These are phyloP conservation scores for Tausonia pullulans DNA, from an alignment of 1,284 basidiomycete species.

Conservation along the genomic window DNA sequence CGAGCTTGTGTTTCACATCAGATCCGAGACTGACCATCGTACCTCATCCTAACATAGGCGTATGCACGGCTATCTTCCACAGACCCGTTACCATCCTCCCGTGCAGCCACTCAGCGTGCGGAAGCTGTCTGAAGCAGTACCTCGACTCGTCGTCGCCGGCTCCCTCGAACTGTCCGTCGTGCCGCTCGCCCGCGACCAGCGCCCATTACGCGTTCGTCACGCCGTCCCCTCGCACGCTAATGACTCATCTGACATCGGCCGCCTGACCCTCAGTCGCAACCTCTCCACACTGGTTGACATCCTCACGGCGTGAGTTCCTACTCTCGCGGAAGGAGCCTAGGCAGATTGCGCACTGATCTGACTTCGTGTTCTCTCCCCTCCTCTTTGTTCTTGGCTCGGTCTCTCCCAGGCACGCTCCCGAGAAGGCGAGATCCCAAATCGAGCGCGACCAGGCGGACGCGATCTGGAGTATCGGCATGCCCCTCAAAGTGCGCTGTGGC, in stretches of 20 bases:
- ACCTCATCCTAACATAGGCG: too few species aligned
- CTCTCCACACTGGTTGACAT: slow-evolving; percentile 5
- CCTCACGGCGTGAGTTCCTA: slow-evolving; percentile 2
- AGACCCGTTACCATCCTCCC: neutral
- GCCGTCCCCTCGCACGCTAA: neutral
- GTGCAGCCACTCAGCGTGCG: neutral
- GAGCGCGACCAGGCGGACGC: slow-evolving; percentile 13
- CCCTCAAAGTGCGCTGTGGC: neutral
- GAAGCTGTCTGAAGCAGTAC: neutral
- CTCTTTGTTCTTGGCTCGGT: neutral
- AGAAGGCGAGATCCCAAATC: slow-evolving; percentile 3
- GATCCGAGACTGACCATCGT: neutral
- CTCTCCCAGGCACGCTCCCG: slow-evolving; percentile 10
- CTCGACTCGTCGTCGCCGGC: neutral
- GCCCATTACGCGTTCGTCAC: neutral
- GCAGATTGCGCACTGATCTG: neutral
- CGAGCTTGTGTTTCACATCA: too few species aligned
- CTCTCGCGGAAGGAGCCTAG: neutral
- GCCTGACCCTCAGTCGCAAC: neutral
- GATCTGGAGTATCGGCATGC: slow-evolving; percentile 7
- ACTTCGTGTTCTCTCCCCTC: neutral
- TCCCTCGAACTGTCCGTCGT: neutral
- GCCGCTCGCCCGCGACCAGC: slow-evolving; percentile 5
- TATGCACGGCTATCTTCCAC: neutral
- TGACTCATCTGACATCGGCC: too few species aligned